Evolutionary conservation across 2,329 filamentous ascomycete genomes (phyloP).

Genomic region (Pezicula neosporulosa): DNA sequence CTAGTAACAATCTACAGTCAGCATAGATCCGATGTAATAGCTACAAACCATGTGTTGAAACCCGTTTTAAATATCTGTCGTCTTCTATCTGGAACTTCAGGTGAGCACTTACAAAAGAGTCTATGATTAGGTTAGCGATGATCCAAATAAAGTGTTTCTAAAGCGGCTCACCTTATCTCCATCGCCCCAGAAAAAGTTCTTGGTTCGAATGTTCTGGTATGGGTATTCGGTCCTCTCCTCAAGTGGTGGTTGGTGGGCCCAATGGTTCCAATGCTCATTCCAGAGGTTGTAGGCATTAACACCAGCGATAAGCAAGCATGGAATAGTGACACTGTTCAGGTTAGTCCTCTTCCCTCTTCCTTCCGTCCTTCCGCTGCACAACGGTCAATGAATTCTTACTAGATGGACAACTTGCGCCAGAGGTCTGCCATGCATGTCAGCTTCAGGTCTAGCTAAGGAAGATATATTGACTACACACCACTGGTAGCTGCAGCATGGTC

Average conservation of each 20-base stretch:
- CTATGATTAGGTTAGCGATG: slow-evolving; percentile 33
- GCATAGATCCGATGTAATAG: slow-evolving; percentile 2
- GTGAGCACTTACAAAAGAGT: slow-evolving; percentile 59
- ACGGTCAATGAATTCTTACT: slow-evolving; percentile 57
- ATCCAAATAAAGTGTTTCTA: slow-evolving; percentile 7
- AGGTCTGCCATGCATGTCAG: slow-evolving; percentile 60
- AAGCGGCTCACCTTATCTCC: slow-evolving; percentile 79
- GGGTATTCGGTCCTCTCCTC: slow-evolving; percentile 92
- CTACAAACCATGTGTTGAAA: neutral
- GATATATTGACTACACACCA: slow-evolving; percentile 53
- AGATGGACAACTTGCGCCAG: slow-evolving; percentile 95
- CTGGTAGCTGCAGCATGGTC: slow-evolving; percentile 82
- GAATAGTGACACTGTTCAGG: slow-evolving; percentile 64
- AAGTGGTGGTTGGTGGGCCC: slow-evolving; percentile 76
- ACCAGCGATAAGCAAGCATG: slow-evolving; percentile 65
- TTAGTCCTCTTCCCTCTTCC: slow-evolving; percentile 11
- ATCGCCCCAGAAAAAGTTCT: slow-evolving; percentile 93
- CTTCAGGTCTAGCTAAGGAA: neutral
- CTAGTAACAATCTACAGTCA: slow-evolving; percentile 37
- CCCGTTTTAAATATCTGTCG: too few relatives aligned
- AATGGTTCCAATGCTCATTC: slow-evolving; percentile 97
- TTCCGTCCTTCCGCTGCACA: neutral
- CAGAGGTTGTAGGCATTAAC: slow-evolving; percentile 89
- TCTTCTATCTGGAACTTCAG: neutral
- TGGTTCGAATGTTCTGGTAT: slow-evolving; percentile 96